phyloP scores from a whole-genome alignment of 2,329 filamentous ascomycete genomes.

The Coniochaeta sp. region DNA sequence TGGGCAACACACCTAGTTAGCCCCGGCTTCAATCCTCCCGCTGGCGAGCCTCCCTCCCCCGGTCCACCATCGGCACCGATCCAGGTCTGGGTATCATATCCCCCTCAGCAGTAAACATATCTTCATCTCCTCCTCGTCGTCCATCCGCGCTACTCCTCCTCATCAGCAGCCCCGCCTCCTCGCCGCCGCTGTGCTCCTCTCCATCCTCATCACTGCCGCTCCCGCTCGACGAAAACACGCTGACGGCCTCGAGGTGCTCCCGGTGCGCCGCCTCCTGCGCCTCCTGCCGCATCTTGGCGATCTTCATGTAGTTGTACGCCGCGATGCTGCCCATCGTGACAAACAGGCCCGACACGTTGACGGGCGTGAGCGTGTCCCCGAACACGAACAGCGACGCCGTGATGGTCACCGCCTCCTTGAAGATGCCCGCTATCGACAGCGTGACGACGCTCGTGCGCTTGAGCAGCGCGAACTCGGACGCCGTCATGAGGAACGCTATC shows the following conservation, averaged over 20 bases:
- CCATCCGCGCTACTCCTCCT: conserved; percentile 29
- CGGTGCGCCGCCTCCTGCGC: conserved; percentile 49
- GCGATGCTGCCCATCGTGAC: conserved; percentile 82
- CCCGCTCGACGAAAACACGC: conserved; percentile 20
- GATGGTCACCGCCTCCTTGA: conserved; percentile 98
- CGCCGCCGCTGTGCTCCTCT: conserved; percentile 29
- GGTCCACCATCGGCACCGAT: conserved; percentile 1
- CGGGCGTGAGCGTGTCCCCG: conserved; percentile 74
- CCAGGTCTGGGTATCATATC: conserved; percentile 25
- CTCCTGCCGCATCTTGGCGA: conserved; percentile 77
- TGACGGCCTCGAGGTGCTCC: conserved; percentile 29
- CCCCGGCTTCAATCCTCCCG: background rate
- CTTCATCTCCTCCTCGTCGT: no score
- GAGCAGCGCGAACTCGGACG: conserved; percentile 89
- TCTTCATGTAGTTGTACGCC: conserved; percentile 92
- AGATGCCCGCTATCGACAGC: conserved; percentile 92
- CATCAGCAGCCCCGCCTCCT: conserved; percentile 41
- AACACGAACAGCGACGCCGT: conserved; percentile 82
- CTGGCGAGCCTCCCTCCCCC: background rate
- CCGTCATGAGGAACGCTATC: conserved; percentile 94
- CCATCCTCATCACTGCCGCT: conserved; percentile 26
- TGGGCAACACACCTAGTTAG: background rate
- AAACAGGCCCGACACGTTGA: conserved; percentile 84
- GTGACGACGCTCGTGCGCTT: conserved; percentile 95
- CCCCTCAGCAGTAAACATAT: conserved; percentile 32